A percentile compares a stretch with the other conserved stretches of the same genome.
These are phyloP conservation scores for Mrakia blollopis DNA, from an alignment of 768 basidiomycete genomes.

Conservation along the genomic window DNA sequence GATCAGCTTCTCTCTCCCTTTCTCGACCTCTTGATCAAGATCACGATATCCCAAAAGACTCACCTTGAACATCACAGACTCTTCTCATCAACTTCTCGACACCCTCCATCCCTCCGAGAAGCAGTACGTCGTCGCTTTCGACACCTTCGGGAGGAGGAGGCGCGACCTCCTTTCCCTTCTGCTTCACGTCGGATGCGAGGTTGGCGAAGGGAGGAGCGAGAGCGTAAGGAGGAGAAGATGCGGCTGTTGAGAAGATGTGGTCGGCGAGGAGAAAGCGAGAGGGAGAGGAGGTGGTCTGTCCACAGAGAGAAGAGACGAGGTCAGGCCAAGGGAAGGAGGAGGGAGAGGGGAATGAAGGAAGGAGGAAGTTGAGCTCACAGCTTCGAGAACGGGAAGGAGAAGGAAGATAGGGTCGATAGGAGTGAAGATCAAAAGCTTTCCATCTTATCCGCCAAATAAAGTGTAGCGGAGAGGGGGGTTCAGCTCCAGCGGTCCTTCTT, in stretches of 20 bases:
- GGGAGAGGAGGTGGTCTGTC: conserved; percentile 27
- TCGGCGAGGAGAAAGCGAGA: conserved; percentile 29
- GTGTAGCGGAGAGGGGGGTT: neutral
- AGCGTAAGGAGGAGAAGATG: neutral
- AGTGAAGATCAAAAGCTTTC: conserved; percentile 20
- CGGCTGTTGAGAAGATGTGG: conserved; percentile 30
- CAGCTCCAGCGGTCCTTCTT: neutral
- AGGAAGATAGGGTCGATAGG: conserved; percentile 29
- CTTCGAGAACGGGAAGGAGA: conserved; percentile 23
- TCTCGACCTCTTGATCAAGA: neutral
- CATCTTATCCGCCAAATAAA: conserved; percentile 2
- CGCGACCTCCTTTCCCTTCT: conserved; percentile 10
- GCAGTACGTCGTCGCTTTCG: conserved; percentile 18
- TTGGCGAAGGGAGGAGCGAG: conserved; percentile 18
- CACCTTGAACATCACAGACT: conserved; percentile 28
- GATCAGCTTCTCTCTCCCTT: neutral
- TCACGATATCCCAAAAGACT: neutral
- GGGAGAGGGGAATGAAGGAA: neutral
- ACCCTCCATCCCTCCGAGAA: neutral
- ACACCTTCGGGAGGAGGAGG: neutral
- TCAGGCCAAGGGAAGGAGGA: neutral
- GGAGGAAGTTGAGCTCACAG: conserved; percentile 3
- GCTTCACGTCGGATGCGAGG: neutral
- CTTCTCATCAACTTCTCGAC: conserved; percentile 12
- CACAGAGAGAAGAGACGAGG: neutral